Conservation (phyloP, 2,329 filamentous ascomycete genomes). For the Aureobasidium namibiae region DNA sequence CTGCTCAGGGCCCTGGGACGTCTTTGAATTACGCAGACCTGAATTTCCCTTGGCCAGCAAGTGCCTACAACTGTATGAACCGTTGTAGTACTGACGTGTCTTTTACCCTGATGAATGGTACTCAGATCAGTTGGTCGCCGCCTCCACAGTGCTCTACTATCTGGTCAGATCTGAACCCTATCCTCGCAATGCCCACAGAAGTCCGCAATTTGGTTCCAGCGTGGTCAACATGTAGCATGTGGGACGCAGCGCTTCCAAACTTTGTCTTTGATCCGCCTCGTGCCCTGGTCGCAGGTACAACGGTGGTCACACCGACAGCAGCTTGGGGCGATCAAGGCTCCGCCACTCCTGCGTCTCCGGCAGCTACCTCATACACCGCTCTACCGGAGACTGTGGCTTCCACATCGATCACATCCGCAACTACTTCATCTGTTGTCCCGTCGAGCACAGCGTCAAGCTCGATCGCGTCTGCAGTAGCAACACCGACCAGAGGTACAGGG, state of each 20-base stretch:
- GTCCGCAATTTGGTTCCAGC: constrained; percentile 15
- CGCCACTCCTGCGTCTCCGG: constrained; percentile 2
- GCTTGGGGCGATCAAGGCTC: not conserved
- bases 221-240: constrained; percentile 16
- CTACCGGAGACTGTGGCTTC: not conserved
- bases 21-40: constrained; percentile 19
- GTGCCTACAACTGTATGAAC: constrained; percentile 19
- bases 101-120: not conserved
- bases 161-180: constrained; percentile 19
- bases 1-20: constrained; percentile 12
- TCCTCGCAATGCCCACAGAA: constrained; percentile 17
- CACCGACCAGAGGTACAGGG: not conserved
- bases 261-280: constrained; percentile 19
- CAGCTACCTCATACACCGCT: constrained; percentile 3
- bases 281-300: constrained; percentile 14
- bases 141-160: constrained; percentile 17
- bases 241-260: constrained; percentile 16
- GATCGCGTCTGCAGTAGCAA: not conserved
- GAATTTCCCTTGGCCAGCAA: constrained; percentile 21
- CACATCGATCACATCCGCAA: not conserved
- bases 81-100: not conserved
- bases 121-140: not conserved
- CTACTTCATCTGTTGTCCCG: not conserved
- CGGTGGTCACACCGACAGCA: constrained; percentile 2
- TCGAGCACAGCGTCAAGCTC: not conserved